These are phyloP conservation scores for Cryphonectria japonica DNA, from an alignment of 2,329 filamentous ascomycete genomes.

Conservation along the genomic window DNA sequence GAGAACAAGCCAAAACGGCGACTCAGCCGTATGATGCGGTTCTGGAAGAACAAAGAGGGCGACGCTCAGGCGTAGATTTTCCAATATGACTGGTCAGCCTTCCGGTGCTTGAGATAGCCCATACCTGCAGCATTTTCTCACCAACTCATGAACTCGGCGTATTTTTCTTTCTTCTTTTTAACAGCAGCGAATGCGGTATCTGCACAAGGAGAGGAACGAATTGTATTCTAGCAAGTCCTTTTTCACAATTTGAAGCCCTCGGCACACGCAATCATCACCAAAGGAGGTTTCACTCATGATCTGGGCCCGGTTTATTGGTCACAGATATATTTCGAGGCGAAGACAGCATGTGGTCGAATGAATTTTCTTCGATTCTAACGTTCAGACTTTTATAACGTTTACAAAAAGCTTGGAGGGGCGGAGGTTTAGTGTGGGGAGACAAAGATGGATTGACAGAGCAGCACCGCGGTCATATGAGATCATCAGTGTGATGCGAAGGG, in stretches of 20 bases:
- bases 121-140: constrained; percentile 28
- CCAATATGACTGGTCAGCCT: not conserved
- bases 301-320: constrained; percentile 22
- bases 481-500: not conserved
- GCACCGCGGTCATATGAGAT: not conserved
- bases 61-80: constrained; percentile 18
- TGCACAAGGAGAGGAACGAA: constrained; percentile 31
- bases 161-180: constrained; percentile 33
- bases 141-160: constrained; percentile 34
- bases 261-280: constrained; percentile 15
- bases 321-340: constrained; percentile 16
- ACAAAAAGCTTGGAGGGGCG: not conserved
- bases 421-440: too few species aligned
- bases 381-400: constrained; percentile 20
- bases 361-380: constrained; percentile 27
- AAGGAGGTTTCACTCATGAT: constrained; percentile 8
- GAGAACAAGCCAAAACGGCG: constrained; percentile 66
- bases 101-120: constrained; percentile 30
- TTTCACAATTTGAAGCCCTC: constrained; percentile 22
- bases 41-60: constrained; percentile 69
- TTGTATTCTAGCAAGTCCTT: constrained; percentile 24
- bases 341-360: constrained; percentile 16
- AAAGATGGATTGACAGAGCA: not conserved
- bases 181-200: constrained; percentile 32
- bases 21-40: constrained; percentile 75